A percentile compares a stretch with the other conserved stretches of the same genome.
phyloP scores from a whole-genome alignment of 768 basidiomycete species.

The Auriculariales sp. region DNA sequence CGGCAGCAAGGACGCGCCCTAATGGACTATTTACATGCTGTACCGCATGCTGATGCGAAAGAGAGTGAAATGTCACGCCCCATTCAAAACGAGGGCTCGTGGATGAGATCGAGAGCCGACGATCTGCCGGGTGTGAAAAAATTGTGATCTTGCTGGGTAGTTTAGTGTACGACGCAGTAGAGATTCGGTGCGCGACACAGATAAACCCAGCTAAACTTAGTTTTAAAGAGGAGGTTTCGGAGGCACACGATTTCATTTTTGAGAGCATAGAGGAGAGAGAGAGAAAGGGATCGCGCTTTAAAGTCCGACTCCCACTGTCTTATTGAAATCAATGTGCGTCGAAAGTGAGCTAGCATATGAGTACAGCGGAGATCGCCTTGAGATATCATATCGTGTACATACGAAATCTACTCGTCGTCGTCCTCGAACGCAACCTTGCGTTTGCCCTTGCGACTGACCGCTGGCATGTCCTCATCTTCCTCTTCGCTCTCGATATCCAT shows the following conservation, averaged over 20 bases:
- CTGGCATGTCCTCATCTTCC: conserved; percentile 36
- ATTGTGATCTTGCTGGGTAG: background rate
- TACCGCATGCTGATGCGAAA: too few species aligned
- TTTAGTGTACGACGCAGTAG: conserved; percentile 1
- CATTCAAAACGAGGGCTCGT: background rate
- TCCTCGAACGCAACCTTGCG: conserved; percentile 39
- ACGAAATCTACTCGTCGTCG: conserved; percentile 41
- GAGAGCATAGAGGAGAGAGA: too few species aligned
- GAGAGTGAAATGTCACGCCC: background rate
- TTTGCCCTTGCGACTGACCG: conserved; percentile 13
- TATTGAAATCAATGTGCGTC: too few species aligned
- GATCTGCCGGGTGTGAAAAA: conserved; percentile 1
- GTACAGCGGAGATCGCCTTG: too few species aligned
- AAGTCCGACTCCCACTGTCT: too few species aligned
- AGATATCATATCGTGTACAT: background rate
- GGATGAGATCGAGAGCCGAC: background rate
- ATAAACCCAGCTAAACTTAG: background rate
- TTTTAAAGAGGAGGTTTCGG: too few species aligned
- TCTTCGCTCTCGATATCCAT: conserved; percentile 71
- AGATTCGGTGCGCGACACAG: background rate
- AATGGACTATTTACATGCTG: too few species aligned
- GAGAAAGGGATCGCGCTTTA: too few species aligned
- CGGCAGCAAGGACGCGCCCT: too few species aligned
- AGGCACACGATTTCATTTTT: too few species aligned
- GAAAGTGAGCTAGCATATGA: too few species aligned